phyloP scores from a whole-genome alignment of 805 yeast genomes.

The Jamesozyma piceae region DNA sequence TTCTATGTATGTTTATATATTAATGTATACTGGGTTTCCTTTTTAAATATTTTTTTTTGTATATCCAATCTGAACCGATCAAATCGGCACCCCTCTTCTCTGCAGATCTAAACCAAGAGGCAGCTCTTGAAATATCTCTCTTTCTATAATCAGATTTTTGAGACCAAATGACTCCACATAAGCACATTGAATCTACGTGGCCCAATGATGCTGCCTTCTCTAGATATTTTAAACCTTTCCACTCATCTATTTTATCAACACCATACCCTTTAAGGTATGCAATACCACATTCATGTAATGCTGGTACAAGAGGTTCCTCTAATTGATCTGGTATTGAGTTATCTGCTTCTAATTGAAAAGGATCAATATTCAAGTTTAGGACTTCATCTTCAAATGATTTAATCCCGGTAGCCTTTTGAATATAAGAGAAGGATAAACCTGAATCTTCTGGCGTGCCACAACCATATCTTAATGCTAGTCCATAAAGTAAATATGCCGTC shows the following conservation, averaged over 20 bases:
- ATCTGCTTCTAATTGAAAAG: constrained; percentile 26
- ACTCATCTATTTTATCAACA: constrained; percentile 36
- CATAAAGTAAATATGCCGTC: constrained; percentile 63
- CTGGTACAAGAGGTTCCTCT: constrained; percentile 38
- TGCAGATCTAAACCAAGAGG: constrained; percentile 61
- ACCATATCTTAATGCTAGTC: constrained; percentile 57
- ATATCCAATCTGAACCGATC: constrained; percentile 67
- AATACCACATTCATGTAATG: constrained; percentile 55
- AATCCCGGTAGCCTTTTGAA: constrained; percentile 43
- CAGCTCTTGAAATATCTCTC: constrained; percentile 52
- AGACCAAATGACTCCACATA: constrained; percentile 62
- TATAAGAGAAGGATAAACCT: constrained; percentile 48
- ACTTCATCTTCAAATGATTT: constrained; percentile 20
- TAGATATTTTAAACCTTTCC: constrained; percentile 46
- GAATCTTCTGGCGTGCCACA: constrained; percentile 57
- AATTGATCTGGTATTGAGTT: constrained; percentile 29
- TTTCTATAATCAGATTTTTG: constrained; percentile 42
- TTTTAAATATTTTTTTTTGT: constrained; percentile 53
- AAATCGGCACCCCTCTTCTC: constrained; percentile 51
- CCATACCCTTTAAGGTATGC: constrained; percentile 52
- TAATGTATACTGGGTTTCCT: not conserved
- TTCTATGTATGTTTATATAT: constrained; percentile 4
- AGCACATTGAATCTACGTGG: constrained; percentile 56
- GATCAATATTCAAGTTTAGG: constrained; percentile 25
- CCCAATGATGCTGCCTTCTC: constrained; percentile 63